Base-by-base conservation (phyloP, 352 stramenopile species). In the Saprolegnia parasitica region DNA sequence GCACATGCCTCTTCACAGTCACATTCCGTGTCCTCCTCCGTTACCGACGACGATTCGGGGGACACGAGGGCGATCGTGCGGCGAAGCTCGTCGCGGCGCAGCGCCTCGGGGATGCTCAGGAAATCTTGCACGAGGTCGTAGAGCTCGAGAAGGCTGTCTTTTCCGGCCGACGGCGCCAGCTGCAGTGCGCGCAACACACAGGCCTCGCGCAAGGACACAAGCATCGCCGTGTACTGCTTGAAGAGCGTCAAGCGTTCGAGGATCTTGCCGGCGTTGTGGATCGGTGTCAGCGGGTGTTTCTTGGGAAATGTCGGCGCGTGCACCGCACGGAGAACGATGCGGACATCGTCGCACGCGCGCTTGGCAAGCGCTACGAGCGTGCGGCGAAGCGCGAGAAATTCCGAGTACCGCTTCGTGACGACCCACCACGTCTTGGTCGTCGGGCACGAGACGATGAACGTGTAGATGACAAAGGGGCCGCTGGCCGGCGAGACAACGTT, bases 401-500 rank as follows among this genome's bases (percentile, higher is more conserved):
- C 81, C 16, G 81, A 89, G 68, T 85, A 91, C 42, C 83, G 79
- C 62, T 88, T 86, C 58, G 71, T 62, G 39, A 91, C 56, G 47
- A 76, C 71, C 83, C 81, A 91, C 75, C 63, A 70, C n/a, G 50
- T 37, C 18, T 68, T 24, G 4, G 62, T 70, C 20, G 39, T 24
- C 8, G 63, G 63, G 35, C 63, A 70, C 13, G 23, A 49, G 49
- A 61, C 46, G 32, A 61, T 64, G 11, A 64, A 49, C 1, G 21
- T 64, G 29, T 64, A 64, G 11, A 64, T 64, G 20, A 83, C 92
- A 57, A 81, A 84, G 21, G 82, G 81, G 26, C 77, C 66, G 35
- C 63, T 81, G 72, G 32, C 79, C 64, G 10, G 61, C 71, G 5
- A 74, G 72, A 32, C 81, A 73, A 56, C 77, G 80, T 72, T 91